Evolutionary conservation across 73 alveolate genomes (phyloP).

Genomic region (Paramecium caudatum): DNA sequence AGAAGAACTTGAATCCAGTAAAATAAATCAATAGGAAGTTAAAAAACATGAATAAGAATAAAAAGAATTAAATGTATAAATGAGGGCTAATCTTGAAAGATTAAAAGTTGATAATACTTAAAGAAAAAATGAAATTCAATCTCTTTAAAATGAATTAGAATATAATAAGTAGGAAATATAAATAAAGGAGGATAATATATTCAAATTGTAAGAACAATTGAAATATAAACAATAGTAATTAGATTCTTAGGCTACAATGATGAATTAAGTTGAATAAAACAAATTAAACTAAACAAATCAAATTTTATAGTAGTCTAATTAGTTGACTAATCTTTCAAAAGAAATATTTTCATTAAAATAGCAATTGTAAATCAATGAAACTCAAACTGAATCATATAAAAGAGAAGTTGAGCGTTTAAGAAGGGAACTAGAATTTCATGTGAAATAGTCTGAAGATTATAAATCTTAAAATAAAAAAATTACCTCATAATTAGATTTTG

Average conservation of each 20-base stretch:
- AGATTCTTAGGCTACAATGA: not conserved
- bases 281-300: conserved; percentile 5
- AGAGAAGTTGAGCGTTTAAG: conserved; percentile 30
- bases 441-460: not conserved
- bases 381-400: conserved; percentile 16
- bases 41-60: not conserved
- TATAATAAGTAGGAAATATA: not conserved
- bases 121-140: not conserved
- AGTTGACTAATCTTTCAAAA: conserved; percentile 18
- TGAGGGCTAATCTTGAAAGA: not conserved
- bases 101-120: not conserved
- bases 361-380: conserved; percentile 11
- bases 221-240: not conserved
- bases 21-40: not conserved
- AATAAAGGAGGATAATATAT: not conserved
- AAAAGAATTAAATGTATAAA: not conserved
- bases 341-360: not conserved
- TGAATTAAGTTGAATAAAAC: conserved; percentile 12
- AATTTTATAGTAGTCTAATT: conserved; percentile 20
- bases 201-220: not conserved
- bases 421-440: conserved; percentile 15
- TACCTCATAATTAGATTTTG: not conserved
- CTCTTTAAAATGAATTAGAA: not conserved
- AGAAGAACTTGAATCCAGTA: not conserved
- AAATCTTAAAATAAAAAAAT: not conserved